These are phyloP conservation scores for Cladophialophora bantiana DNA, from an alignment of 2,329 filamentous ascomycete species.

Conservation along the genomic window DNA sequence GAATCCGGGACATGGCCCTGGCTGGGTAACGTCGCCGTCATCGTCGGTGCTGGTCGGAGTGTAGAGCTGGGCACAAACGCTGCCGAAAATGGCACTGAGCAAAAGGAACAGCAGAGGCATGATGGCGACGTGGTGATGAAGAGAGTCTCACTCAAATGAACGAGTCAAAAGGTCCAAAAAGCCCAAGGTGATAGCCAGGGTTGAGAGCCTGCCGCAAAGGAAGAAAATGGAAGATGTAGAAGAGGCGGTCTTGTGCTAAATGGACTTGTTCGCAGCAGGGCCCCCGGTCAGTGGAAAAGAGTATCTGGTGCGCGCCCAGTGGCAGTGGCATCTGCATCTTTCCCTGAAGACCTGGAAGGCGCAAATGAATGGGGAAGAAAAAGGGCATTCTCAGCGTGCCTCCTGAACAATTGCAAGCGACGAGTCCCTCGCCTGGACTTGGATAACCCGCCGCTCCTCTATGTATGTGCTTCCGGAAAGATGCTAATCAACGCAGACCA, in stretches of 20 bases:
- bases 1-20: conserved; percentile 51
- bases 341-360: not conserved
- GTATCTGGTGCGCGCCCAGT: not conserved
- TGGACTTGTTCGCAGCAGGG: not conserved
- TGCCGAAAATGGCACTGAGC: conserved; percentile 4
- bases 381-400: not conserved
- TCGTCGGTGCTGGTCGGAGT: not conserved
- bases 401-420: not conserved
- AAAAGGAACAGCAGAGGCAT: conserved; percentile 16
- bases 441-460: not conserved
- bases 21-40: conserved; percentile 11
- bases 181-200: conserved; percentile 2
- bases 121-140: not conserved
- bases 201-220: not conserved
- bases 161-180: conserved; percentile 6
- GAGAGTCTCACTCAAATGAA: not conserved
- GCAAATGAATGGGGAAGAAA: not conserved
- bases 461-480: not conserved
- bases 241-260: not conserved
- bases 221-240: not conserved
- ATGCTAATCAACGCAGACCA: not conserved
- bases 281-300: not conserved
- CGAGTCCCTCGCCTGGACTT: not conserved
- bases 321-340: conserved; percentile 12
- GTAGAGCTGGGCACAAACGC: conserved; percentile 6